A percentile compares a stretch with the other conserved stretches of the same genome.
Conservation (phyloP, 257 asterid species). For the Jacaranda copaia region DNA sequence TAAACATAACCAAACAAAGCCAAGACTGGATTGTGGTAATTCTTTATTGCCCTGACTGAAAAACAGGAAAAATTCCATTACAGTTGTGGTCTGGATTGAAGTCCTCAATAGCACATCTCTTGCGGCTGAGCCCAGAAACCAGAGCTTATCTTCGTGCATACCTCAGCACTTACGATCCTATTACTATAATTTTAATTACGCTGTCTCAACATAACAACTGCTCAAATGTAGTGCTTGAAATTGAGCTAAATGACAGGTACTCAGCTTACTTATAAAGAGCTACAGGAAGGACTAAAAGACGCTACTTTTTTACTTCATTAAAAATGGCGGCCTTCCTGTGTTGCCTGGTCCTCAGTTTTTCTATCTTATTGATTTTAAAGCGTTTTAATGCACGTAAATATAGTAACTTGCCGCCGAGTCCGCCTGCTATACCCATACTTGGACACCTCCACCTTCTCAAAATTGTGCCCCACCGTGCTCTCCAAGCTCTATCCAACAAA, state of each 20-base stretch:
- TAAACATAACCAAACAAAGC: too few species aligned
- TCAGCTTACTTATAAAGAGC: not conserved
- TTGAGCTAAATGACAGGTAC: not conserved
- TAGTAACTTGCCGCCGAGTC: slow-evolving; percentile 55
- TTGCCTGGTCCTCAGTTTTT: slow-evolving; percentile 26
- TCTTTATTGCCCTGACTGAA: too few species aligned
- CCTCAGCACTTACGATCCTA: slow-evolving; percentile 29
- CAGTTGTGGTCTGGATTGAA: not conserved
- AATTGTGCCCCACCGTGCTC: slow-evolving; percentile 43
- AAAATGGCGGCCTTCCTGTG: slow-evolving; percentile 31
- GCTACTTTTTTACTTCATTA: not conserved
- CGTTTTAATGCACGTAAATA: slow-evolving; percentile 15
- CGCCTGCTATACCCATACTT: slow-evolving; percentile 52
- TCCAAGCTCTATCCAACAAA: slow-evolving; percentile 47
- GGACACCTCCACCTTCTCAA: slow-evolving; percentile 72
- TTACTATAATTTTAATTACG: not conserved
- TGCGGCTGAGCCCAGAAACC: not conserved
- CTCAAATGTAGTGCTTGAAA: not conserved
- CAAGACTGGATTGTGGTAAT: too few species aligned
- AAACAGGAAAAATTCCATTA: too few species aligned
- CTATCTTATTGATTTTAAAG: slow-evolving; percentile 33
- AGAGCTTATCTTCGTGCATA: slow-evolving; percentile 8
- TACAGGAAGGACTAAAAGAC: not conserved
- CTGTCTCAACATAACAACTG: too few species aligned
- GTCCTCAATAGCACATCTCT: not conserved